Base-by-base conservation (phyloP, 2,329 filamentous ascomycete genomes). In the Pseudogymnoascus sp. region DNA sequence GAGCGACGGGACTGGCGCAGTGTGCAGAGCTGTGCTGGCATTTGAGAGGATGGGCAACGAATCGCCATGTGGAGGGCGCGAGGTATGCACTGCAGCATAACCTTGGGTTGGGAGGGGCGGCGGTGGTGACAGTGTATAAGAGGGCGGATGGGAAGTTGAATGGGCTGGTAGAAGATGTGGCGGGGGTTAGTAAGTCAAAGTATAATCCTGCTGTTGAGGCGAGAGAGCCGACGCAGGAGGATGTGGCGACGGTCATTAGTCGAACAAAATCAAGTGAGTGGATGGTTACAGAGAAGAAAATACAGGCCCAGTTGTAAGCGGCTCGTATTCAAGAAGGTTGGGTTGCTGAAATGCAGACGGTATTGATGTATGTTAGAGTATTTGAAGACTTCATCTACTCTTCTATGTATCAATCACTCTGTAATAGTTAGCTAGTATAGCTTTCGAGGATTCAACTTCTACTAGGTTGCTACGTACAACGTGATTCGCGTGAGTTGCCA, bases 1-100 rank as follows among this genome's bases (percentile, higher is more conserved):
- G 92, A 37, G 92, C 92, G 0, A 96, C 90, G 0, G 92, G 93
- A 21, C 81, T 97, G 59, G 93, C 92, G n/a, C 92, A 97, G 78
- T 96, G 91, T 73, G 90, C 92, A 8, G 92, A 97, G 78, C 80
- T 97, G 18, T 89, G 93, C 38, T 96, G 92, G 92, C 92, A 96
- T 72, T 81, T 96, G 69, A 85, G 92, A 67, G 92, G 92, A n/a
- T 96, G 92, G 92, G 92, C 92, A 37, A 96, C 93, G 77, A 96
- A 96, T 79, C 84, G 92, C 38, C 79, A 84, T 12, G 82, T 88
- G 2, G 78, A 83, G 25, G 80, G 81, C 64, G 93, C 91, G 1
- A 83, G 79, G 66, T 85, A 84, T 62, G 89, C 88, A 64, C 80
- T 96, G 68, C 91, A 96, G 79, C 93, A 97, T 74, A 97, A 97